Conservation (phyloP, 2,329 filamentous ascomycete genomes). For the Fusarium gaditjirri region DNA sequence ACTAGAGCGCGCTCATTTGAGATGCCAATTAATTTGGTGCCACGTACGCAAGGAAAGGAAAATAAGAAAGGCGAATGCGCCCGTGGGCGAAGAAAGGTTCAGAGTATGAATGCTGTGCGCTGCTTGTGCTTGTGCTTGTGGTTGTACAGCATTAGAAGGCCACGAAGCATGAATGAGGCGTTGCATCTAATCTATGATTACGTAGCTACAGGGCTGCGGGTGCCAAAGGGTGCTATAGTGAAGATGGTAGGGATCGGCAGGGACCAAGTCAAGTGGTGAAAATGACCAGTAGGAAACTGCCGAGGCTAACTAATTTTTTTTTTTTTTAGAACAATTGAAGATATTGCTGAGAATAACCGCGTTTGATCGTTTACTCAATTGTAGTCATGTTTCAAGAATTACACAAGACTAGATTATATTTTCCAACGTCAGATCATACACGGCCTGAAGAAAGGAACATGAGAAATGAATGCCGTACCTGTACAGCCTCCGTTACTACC, state of each 20-base stretch:
- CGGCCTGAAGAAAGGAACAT: not conserved
- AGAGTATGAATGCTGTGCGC: not conserved
- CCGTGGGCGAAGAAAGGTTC: not conserved
- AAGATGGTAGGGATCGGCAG: constrained; percentile 29
- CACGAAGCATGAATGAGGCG: constrained; percentile 36
- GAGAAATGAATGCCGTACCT: not conserved
- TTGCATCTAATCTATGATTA: constrained; percentile 27
- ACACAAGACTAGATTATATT: not conserved
- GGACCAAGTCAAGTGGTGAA: constrained; percentile 18
- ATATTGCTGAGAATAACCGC: not conserved
- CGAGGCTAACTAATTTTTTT: not conserved
- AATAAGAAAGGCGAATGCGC: not conserved
- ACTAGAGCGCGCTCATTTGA: constrained; percentile 12
- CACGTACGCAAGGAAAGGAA: not conserved
- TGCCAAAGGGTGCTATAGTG: not conserved
- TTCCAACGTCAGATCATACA: not conserved
- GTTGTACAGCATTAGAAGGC: constrained; percentile 15
- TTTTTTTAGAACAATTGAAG: not conserved
- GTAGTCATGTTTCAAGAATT: not conserved
- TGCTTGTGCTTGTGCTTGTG: not conserved
- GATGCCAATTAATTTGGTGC: not conserved
- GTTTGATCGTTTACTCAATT: not conserved
- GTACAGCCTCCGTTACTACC: not conserved
- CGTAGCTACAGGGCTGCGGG: constrained; percentile 13
- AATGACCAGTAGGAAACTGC: constrained; percentile 14